phyloP scores from a whole-genome alignment of 2,329 filamentous ascomycete species.

The Tolypocladium ovalisporum region DNA sequence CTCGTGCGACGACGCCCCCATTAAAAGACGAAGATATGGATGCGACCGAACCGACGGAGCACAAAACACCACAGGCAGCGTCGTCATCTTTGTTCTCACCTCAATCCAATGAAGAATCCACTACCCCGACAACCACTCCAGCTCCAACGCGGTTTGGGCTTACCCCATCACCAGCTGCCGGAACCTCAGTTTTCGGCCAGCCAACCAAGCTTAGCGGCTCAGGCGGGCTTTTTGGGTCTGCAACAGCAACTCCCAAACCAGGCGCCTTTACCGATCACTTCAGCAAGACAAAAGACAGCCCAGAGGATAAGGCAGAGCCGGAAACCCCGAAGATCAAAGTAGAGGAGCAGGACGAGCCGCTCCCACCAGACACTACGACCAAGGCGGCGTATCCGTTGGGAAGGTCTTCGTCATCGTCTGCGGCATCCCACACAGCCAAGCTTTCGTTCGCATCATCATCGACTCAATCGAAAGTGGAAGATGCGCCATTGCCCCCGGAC shows the following conservation, averaged over 20 bases:
- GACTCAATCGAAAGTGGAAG: slow-evolving; percentile 14
- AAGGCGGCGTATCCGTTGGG: slow-evolving; percentile 37
- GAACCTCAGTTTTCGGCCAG: slow-evolving; percentile 22
- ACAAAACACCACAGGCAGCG: slow-evolving; percentile 26
- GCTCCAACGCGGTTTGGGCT: slow-evolving; percentile 36
- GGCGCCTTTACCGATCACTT: slow-evolving; percentile 13
- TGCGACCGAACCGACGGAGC: slow-evolving; percentile 18
- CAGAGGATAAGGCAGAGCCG: slow-evolving; percentile 7
- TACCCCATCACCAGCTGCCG: slow-evolving; percentile 20
- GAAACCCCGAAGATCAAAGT: slow-evolving; percentile 25
- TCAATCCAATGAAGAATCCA: slow-evolving; percentile 20
- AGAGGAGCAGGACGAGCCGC: slow-evolving; percentile 27
- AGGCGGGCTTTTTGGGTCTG: slow-evolving; percentile 17
- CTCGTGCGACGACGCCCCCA: slow-evolving; percentile 19
- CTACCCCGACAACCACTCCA: slow-evolving; percentile 41
- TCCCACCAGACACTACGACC: slow-evolving; percentile 46
- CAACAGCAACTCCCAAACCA: slow-evolving; percentile 15
- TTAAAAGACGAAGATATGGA: slow-evolving; percentile 45
- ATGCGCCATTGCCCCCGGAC: slow-evolving; percentile 34
- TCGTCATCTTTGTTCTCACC: slow-evolving; percentile 19
- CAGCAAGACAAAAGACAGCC: slow-evolving; percentile 7
- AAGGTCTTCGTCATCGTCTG: slow-evolving; percentile 42
- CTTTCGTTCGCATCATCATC: slow-evolving; percentile 19
- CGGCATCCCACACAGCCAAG: slow-evolving; percentile 22
- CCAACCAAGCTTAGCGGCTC: slow-evolving; percentile 14